These are phyloP conservation scores for Colletotrichum eremochloae DNA, from an alignment of 2,329 filamentous ascomycete species.

Conservation along the genomic window DNA sequence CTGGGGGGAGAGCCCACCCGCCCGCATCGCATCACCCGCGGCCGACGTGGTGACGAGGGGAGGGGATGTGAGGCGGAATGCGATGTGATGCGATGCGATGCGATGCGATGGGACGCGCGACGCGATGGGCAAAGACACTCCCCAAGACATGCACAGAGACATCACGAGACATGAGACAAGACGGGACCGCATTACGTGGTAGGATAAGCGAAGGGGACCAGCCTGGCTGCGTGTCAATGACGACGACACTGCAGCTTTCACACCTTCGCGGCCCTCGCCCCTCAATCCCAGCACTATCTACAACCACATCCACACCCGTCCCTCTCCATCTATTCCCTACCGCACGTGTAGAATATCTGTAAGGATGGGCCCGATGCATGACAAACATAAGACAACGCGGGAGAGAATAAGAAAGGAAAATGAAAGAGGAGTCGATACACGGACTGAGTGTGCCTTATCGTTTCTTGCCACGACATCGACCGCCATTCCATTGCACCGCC, in stretches of 20 bases:
- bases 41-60: neutral
- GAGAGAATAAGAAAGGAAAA: too few species aligned
- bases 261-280: too few species aligned
- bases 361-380: conserved; percentile 22
- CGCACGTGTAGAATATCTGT: conserved; percentile 29
- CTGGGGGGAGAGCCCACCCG: too few species aligned
- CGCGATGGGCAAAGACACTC: neutral
- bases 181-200: conserved; percentile 5
- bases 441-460: neutral
- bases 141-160: conserved; percentile 26
- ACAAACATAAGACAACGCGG: conserved; percentile 16
- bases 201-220: conserved; percentile 19
- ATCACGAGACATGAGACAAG: conserved; percentile 24
- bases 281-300: too few species aligned
- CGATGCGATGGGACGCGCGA: neutral
- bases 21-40: too few species aligned
- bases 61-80: neutral
- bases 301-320: neutral
- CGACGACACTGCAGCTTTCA: neutral
- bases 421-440: too few species aligned
- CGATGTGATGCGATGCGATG: neutral
- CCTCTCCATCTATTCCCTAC: conserved; percentile 18
- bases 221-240: neutral
- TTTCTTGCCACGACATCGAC: neutral
- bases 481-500: neutral